These are phyloP conservation scores for Papilionanthe hybrid DNA, from an alignment of 116 monocot species.

Conservation along the genomic window DNA sequence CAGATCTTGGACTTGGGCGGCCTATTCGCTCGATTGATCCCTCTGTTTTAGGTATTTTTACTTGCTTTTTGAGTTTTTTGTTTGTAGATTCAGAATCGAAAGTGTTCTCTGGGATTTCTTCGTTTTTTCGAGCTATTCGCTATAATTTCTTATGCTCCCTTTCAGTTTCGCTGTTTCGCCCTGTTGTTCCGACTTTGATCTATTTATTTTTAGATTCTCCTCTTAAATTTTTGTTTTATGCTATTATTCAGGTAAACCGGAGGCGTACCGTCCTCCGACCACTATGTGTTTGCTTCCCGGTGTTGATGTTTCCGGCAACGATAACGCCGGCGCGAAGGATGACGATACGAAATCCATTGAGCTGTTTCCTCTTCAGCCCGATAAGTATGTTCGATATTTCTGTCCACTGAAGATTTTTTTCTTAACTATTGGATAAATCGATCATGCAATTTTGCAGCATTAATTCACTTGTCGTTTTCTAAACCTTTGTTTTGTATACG, in stretches of 20 bases:
- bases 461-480: neutral
- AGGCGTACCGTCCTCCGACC: constrained; percentile 21
- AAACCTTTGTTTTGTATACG: neutral
- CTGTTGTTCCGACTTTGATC: neutral
- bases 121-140: neutral
- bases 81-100: neutral
- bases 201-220: too few relatives aligned
- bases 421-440: neutral
- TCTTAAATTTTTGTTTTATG: neutral
- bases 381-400: constrained; percentile 1
- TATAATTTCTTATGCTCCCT: neutral
- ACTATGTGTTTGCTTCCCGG: constrained; percentile 39
- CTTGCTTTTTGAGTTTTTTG: neutral
- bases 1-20: constrained; percentile 34
- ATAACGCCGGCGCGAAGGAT: neutral
- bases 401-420: neutral
- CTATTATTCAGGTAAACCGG: constrained; percentile 15
- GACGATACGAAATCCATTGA: constrained; percentile 18
- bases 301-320: constrained; percentile 12
- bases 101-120: neutral
- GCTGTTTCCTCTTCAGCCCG: constrained; percentile 22
- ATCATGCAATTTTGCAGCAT: neutral
- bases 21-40: constrained; percentile 2
- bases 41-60: constrained; percentile 2
- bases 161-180: neutral